Base-by-base conservation (phyloP, 345 rosid genomes). In the Populus simonii region DNA sequence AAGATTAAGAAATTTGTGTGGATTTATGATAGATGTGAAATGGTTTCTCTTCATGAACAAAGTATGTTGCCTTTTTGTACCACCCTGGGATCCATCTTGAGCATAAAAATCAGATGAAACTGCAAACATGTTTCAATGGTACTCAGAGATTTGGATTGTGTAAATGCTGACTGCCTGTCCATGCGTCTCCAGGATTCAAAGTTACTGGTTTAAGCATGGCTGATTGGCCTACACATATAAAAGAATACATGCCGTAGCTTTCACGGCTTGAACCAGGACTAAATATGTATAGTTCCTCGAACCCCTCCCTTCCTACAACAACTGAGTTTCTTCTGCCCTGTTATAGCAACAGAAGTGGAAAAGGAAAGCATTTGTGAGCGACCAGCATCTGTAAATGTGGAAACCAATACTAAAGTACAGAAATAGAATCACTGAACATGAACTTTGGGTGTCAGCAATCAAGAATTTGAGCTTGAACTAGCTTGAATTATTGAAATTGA, bases 271-370 rank as follows among this genome's bases (percentile, higher is more conserved):
- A 90, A 22, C 99, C 97, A 13, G 99, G 98, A 75, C 99, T 95
- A 81, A 84, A 86, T 73, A 95, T 76, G 77, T 95, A 95, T 62
- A 93, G 78, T 84, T 92, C 98, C 35, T 90, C 85, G 43, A 92
- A 91, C 8, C 97, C 97, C 5, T 84, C 87, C 81, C 97, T 85
- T 77, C 92, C 90, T 59, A 90, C 81, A 25, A 77, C 82, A 47
- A 95, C 88, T 5, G 98, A 93, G 89, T 92, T 93, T 75, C 98
- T 89, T 85, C 93, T 87, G 20, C 99, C 96, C 98, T 95, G 87
- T 76, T 78, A 43, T 4, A 5, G 20, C 8, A 17, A 47, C 36
- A 15, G 7, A 12, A 9, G 47, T 41, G 39, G 12, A 11, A 33
- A 10, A 20, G 47, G 12, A 4, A 49, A 62, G 35, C 66, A 36